These are phyloP conservation scores for Tetrahymena borealis DNA, from an alignment of 73 alveolate species.

Conservation along the genomic window DNA sequence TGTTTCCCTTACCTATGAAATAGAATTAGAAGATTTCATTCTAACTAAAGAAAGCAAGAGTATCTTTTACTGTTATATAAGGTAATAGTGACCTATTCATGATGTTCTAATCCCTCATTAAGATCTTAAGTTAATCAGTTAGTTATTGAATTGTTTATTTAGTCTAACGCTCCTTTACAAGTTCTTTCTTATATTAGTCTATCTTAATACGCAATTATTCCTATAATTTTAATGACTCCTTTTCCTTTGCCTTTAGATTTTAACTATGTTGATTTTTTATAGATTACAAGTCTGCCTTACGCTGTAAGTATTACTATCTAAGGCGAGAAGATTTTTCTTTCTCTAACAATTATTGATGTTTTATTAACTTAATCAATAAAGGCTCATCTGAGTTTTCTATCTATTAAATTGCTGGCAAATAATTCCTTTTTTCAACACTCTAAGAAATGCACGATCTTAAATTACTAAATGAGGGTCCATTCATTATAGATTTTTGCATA, in stretches of 20 bases:
- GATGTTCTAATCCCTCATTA: not conserved
- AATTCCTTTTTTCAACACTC: not conserved
- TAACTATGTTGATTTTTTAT: not conserved
- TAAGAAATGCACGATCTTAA: not conserved
- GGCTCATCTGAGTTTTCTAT: not conserved
- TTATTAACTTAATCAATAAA: not conserved
- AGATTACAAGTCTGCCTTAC: not conserved
- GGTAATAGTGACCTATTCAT: not conserved
- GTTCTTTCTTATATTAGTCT: not conserved
- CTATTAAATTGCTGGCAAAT: not conserved
- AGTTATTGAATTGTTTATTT: not conserved
- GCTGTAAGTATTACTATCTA: not conserved
- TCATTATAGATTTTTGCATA: not conserved
- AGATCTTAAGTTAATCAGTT: not conserved
- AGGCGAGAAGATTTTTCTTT: not conserved
- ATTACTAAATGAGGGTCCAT: not conserved
- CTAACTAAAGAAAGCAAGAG: not conserved
- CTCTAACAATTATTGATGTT: not conserved
- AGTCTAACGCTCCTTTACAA: not conserved
- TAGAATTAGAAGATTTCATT: not conserved
- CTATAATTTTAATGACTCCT: not conserved
- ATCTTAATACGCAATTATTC: not conserved
- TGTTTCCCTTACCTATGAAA: not conserved
- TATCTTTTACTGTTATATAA: not conserved
- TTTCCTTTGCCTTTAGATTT: not conserved